Evolutionary conservation across 2,329 filamentous ascomycete species (phyloP).

Genomic region (Alternaria tenuissima): DNA sequence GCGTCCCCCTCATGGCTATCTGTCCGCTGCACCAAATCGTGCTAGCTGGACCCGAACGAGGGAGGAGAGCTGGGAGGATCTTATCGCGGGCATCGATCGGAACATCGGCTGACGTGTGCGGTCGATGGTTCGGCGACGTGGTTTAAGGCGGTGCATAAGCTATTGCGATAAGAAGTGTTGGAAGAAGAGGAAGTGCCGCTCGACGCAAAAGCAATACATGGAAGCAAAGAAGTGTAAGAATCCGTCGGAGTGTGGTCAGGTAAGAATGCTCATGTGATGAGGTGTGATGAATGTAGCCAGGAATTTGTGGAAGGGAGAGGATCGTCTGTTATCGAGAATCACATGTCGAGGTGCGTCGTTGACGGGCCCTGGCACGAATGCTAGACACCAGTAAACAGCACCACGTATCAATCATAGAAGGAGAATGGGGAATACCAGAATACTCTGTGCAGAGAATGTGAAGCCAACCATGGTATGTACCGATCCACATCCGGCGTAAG

Average conservation of each 20-base stretch:
- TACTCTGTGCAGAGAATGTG: slow-evolving; percentile 29
- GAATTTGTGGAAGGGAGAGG: neutral
- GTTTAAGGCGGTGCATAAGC: neutral
- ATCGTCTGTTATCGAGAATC: slow-evolving; percentile 1
- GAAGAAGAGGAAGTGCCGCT: neutral
- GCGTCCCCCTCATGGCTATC: slow-evolving; percentile 19
- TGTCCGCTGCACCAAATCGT: slow-evolving; percentile 17
- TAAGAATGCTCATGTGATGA: neutral
- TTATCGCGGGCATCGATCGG: slow-evolving; percentile 11
- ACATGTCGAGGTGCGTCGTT: slow-evolving; percentile 9
- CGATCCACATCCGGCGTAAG: slow-evolving; percentile 28
- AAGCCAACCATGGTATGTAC: slow-evolving; percentile 27
- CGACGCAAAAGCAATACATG: neutral
- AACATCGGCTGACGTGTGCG: neutral
- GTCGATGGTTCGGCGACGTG: neutral
- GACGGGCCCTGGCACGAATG: slow-evolving; percentile 13
- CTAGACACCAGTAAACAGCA: slow-evolving; percentile 40
- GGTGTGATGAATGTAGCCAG: slow-evolving; percentile 1
- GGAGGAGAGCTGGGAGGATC: neutral
- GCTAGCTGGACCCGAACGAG: slow-evolving; percentile 6
- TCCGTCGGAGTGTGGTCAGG: neutral
- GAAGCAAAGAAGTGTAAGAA: slow-evolving; percentile 1
- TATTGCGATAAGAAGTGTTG: neutral
- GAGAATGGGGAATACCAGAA: slow-evolving; percentile 37
- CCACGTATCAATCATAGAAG: slow-evolving; percentile 30